Base-by-base conservation (phyloP, 495 filamentous ascomycete species). In the Amniculicola lignicola region DNA sequence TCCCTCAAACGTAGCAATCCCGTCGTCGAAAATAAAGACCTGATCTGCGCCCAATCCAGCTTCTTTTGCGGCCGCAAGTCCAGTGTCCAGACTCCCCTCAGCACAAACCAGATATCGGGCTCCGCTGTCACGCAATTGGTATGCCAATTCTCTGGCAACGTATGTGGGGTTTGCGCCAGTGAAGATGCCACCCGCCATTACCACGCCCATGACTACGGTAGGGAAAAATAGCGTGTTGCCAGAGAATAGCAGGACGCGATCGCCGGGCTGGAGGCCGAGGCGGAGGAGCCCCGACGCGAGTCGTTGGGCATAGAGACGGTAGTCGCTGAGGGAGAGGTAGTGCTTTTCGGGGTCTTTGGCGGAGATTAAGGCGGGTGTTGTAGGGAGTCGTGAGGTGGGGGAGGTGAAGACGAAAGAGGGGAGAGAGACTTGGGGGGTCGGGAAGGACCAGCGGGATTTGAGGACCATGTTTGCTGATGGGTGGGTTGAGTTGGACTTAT, bases 161-260 rank as follows among this genome's bases (percentile, higher is more conserved):
- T 81, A 89, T n/a, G 74, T 77, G 1, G 89, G 89, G 57, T 91
- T 91, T 3, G 87, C 87, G 19, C 87, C 88, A 14, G 82, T 83
- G 69, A 91, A 92, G 49, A 90, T 76, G 4, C 86, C 87, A 3
- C 89, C 88, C 0, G 89, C 86, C 76, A 88, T 88, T 28, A 88
- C 73, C 19, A 86, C 74, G 14, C 87, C 89, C 62, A 89, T 74
- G 58, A 91, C 80, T 1, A 89, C 69, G 9, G 82, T 75, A 0
- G 89, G 84, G 66, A 85, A 89, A 74, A 84, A 88, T 40, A 93
- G 67, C 59, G 63, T 69, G 50, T 73, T 73, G 18, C 67, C 69
- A 7, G 64, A 67, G 56, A 63, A 72, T 12, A 72, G 74, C 15
- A 93, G 74, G 3, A 93, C 82, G 5, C 87, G 79, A 61, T 91